phyloP scores from a whole-genome alignment of 441 rosid genomes.

The Capsella rubella region DNA sequence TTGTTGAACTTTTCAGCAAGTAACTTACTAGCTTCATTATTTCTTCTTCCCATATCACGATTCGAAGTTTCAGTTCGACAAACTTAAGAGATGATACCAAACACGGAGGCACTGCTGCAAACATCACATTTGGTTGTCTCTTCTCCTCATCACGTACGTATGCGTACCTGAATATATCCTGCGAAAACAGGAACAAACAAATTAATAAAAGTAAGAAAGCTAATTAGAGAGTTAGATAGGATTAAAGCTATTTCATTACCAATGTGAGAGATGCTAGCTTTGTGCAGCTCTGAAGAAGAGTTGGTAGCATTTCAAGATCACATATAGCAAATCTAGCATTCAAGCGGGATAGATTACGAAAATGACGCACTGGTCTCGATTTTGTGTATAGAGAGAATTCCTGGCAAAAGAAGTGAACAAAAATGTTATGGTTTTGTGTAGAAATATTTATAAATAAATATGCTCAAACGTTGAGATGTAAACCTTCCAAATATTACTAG shows the following conservation, averaged over 20 bases:
- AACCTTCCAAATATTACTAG: not conserved
- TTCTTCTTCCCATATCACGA: not conserved
- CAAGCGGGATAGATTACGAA: not conserved
- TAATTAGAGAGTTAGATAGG: too few species aligned
- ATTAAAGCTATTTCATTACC: not conserved
- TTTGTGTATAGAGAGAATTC: not conserved
- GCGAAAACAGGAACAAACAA: not conserved
- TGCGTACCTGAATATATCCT: not conserved
- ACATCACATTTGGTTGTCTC: not conserved
- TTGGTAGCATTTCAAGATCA: conserved; percentile 22
- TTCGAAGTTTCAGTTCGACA: not conserved
- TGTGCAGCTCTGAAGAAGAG: conserved; percentile 25
- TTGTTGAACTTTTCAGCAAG: conserved; percentile 18
- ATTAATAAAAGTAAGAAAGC: too few species aligned
- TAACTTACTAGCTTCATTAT: conserved; percentile 13
- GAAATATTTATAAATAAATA: too few species aligned
- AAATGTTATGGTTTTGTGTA: too few species aligned
- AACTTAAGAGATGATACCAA: conserved; percentile 21
- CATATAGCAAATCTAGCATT: not conserved
- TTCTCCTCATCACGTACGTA: not conserved
- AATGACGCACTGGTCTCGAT: not conserved
- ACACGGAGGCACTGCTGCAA: conserved; percentile 7
- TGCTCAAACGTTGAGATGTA: not conserved
- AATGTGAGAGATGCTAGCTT: not conserved
- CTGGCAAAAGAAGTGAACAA: not conserved